Evolutionary conservation across 208 protist species (phyloP).

Genomic region (Wallacemonas rigidus): DNA sequence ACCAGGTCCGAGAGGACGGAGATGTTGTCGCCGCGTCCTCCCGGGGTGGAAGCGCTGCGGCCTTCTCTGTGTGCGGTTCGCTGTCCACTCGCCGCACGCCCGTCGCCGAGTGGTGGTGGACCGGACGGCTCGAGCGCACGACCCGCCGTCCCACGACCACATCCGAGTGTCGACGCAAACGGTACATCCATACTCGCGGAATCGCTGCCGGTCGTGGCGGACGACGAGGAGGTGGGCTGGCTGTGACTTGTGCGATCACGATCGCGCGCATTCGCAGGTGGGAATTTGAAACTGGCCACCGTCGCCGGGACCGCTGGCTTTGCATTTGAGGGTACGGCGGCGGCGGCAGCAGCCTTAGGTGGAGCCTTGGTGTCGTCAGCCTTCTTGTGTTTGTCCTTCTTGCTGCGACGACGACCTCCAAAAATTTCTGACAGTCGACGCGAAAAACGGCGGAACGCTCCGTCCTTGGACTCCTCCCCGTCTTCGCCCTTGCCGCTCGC

Average conservation of each 20-base stretch:
- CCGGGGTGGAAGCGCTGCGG: background rate
- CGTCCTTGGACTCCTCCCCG: background rate
- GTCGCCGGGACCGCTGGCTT: too few relatives aligned
- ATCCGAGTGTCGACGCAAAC: background rate
- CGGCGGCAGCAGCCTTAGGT: background rate
- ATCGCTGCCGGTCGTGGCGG: background rate
- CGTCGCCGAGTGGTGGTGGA: too few relatives aligned
- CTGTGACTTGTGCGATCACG: background rate
- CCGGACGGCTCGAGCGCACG: too few relatives aligned
- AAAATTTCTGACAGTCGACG: constrained; percentile 1
- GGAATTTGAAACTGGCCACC: too few relatives aligned
- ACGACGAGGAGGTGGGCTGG: too few relatives aligned
- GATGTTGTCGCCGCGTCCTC: constrained; percentile 4
- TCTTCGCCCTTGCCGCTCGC: background rate
- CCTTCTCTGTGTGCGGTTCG: background rate
- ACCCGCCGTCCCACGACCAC: too few relatives aligned
- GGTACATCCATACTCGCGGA: background rate
- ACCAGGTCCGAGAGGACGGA: constrained; percentile 13
- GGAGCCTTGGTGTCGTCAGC: background rate
- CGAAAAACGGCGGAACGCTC: constrained; percentile 1
- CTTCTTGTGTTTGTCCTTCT: constrained; percentile 4
- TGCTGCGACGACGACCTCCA: background rate
- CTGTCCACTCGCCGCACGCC: background rate
- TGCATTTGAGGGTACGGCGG: background rate
- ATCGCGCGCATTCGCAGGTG: background rate